Conservation (phyloP, 208 protist species). For the Wallacemonas rigidus region DNA sequence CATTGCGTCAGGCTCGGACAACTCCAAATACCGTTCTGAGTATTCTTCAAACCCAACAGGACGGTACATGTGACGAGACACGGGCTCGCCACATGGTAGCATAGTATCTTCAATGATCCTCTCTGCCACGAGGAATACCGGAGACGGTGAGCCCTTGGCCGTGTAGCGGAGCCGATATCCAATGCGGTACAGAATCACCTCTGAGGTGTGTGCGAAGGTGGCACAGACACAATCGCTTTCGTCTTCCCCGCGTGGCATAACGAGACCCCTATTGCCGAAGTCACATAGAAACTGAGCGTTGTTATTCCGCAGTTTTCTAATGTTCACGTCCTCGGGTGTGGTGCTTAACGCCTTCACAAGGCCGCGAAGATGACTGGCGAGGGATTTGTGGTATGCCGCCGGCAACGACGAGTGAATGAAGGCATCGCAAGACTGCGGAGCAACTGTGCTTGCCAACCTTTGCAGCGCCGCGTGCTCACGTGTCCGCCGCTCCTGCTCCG, state of each 20-base stretch:
- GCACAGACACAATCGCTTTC: conserved; percentile 27
- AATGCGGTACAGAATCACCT: conserved; percentile 67
- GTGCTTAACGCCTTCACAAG: conserved; percentile 55
- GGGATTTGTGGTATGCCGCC: conserved; percentile 12
- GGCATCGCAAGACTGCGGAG: not conserved
- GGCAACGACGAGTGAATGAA: conserved; percentile 31
- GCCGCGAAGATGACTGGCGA: conserved; percentile 31
- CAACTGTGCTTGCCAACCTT: conserved; percentile 1
- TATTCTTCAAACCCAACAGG: conserved; percentile 79
- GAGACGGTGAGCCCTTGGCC: conserved; percentile 21
- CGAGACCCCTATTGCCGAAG: conserved; percentile 67
- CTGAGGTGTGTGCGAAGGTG: conserved; percentile 23
- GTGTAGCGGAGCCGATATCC: conserved; percentile 81
- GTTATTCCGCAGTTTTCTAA: conserved; percentile 74
- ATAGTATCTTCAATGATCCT: conserved; percentile 20
- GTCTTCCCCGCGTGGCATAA: not conserved
- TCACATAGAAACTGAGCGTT: conserved; percentile 66
- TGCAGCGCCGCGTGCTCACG: conserved; percentile 31
- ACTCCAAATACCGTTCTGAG: conserved; percentile 71
- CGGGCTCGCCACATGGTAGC: conserved; percentile 63
- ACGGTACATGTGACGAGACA: conserved; percentile 47
- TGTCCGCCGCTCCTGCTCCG: conserved; percentile 41
- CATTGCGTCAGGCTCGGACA: conserved; percentile 69
- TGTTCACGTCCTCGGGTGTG: conserved; percentile 78
- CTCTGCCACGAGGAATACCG: conserved; percentile 22